Percentiles rank a stretch among this genome's conserved stretches.
Evolutionary conservation across 73 alveolate genomes (phyloP).

Genomic region (Tetrahymena malaccensis): DNA sequence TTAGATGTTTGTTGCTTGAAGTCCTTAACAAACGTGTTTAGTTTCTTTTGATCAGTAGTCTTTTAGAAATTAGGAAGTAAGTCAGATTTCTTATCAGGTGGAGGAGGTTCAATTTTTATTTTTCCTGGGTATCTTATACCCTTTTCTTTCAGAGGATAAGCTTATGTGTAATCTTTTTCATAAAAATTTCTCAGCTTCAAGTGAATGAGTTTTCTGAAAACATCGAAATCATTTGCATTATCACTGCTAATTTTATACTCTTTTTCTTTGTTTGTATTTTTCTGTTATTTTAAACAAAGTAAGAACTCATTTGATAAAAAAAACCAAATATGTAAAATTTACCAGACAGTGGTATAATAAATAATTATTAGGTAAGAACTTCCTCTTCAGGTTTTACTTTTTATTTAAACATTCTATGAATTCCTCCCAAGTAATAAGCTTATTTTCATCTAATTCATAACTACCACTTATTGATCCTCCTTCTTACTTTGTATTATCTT

Average conservation of each 20-base stretch:
- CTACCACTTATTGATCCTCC: conserved; percentile 14
- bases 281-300: neutral
- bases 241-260: neutral
- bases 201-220: conserved; percentile 32
- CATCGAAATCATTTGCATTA: conserved; percentile 1
- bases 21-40: neutral
- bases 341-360: neutral
- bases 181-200: conserved; percentile 12
- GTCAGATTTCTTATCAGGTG: conserved; percentile 25
- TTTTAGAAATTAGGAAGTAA: conserved; percentile 2
- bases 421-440: conserved; percentile 3
- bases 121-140: conserved; percentile 37
- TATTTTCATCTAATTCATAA: conserved; percentile 19
- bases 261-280: neutral
- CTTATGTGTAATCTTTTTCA: conserved; percentile 18
- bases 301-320: neutral
- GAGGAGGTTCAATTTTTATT: conserved; percentile 11
- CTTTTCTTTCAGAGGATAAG: conserved; percentile 17
- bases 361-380: neutral
- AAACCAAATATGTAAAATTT: neutral
- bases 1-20: neutral
- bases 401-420: neutral
- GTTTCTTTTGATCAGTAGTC: neutral
- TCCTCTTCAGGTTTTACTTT: neutral
- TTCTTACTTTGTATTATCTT: conserved; percentile 8